Percentiles rank a stretch among this genome's conserved stretches.
These are phyloP conservation scores for Colletotrichum scovillei DNA, from an alignment of 2,329 filamentous ascomycete species.

Conservation along the genomic window DNA sequence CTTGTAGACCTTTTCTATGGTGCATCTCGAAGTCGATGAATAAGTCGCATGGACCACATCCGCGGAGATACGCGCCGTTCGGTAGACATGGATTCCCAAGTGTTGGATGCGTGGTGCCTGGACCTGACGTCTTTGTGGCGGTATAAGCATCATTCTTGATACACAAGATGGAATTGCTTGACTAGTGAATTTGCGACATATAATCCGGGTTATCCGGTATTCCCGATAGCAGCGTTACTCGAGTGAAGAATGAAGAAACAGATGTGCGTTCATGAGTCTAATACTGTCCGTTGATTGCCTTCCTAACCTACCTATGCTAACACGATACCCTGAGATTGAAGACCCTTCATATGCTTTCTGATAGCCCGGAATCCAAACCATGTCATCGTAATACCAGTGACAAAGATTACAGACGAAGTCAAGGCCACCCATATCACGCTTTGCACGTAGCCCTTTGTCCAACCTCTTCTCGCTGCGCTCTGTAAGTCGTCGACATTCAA, in stretches of 20 bases:
- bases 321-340: neutral
- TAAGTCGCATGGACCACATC: neutral
- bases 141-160: neutral
- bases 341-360: neutral
- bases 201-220: neutral
- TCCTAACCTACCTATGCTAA: neutral
- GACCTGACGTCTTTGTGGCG: neutral
- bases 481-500: slow-evolving; percentile 70
- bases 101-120: neutral
- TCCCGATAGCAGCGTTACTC: neutral
- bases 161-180: neutral
- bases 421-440: neutral
- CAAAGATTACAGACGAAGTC: neutral
- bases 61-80: neutral
- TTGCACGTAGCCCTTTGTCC: neutral
- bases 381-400: neutral
- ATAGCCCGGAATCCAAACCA: neutral
- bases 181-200: neutral
- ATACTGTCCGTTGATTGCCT: neutral
- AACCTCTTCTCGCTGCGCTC: slow-evolving; percentile 3
- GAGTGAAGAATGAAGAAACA: neutral
- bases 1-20: neutral
- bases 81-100: neutral
- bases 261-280: neutral
- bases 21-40: neutral